Evolutionary conservation across 345 rosid species (phyloP), one percentile per base, ranked within the genome.

Genomic region (Citrus medica): DNA sequence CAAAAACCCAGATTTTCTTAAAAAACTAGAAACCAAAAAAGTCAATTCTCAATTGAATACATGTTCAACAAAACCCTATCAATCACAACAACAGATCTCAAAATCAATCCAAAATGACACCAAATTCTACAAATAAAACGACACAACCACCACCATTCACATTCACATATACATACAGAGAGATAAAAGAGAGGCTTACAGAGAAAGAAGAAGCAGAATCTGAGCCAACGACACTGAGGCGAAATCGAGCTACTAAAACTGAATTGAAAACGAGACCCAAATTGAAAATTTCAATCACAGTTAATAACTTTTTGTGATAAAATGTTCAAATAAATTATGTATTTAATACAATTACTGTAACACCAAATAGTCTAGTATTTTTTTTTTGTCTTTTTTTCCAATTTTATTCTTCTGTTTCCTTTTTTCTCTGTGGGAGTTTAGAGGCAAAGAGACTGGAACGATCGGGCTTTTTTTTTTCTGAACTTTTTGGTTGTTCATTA

Each of bases 21-120:
- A 51, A 5, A 24, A 24, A 53, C 7, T 40, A 30, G 22, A 30
- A 33, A 33, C 46, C 9, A 37, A 55, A 71, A 7, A 13, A 40
- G 12, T 9, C 27, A 7, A 37, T 24, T 53, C 22, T 51, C 55
- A 68, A 40, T 51, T 14, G 9, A 64, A 53, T 53, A 53, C 58
- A 17, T 53, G 22, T 13, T 69, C 9, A 69, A 69, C 72, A 55
- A 13, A 71, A 71, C 62, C 75, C 75, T 32, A 32, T 40, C 75
- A 30, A 19, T 19, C 2, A 12, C 59, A 71, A 55, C 75, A 32
- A 32, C 63, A 71, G 62, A 71, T 55, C 63, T 53, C 75, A n/a
- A 48, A 30, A 32, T 51, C 75, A 22, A 55, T 4, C 40, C 63
- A 53, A 71, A 28, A 17, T 16, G 4, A 71, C 48, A 71, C 14